A percentile compares a stretch with the other conserved stretches of the same genome.
Evolutionary conservation across 2,329 filamentous ascomycete genomes (phyloP).

Genomic region (Orbilia oligospora): DNA sequence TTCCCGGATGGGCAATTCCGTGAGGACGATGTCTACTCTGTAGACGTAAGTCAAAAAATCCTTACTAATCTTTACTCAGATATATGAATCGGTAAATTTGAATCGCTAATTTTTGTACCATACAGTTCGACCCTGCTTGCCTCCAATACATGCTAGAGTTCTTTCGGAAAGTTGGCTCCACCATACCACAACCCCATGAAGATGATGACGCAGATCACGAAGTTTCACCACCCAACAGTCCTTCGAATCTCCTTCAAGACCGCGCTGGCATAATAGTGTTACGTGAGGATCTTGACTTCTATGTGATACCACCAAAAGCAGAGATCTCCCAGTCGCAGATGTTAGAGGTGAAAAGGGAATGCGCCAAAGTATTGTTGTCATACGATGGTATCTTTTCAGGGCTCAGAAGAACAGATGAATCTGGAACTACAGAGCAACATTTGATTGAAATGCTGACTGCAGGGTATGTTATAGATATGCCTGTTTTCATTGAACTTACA

Average conservation of each 20-base stretch:
- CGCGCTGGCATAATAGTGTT: slow-evolving; percentile 97
- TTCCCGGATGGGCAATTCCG: slow-evolving; percentile 96
- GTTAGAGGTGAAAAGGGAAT: slow-evolving; percentile 95
- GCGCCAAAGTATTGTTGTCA: slow-evolving; percentile 84
- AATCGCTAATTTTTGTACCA: slow-evolving; percentile 62
- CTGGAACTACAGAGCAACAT: slow-evolving; percentile 96
- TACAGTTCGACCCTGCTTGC: slow-evolving; percentile 93
- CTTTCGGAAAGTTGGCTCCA: slow-evolving; percentile 94
- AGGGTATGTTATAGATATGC: slow-evolving; percentile 76
- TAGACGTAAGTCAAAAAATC: slow-evolving; percentile 81
- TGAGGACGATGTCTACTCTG: slow-evolving; percentile 93
- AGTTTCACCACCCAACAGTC: slow-evolving; percentile 66
- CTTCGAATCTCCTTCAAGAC: slow-evolving; percentile 80
- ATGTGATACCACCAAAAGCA: slow-evolving; percentile 87
- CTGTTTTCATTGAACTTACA: not conserved
- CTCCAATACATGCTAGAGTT: slow-evolving; percentile 99
- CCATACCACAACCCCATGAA: slow-evolving; percentile 78
- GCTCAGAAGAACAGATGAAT: slow-evolving; percentile 92
- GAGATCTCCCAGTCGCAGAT: slow-evolving; percentile 91
- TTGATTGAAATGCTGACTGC: slow-evolving; percentile 99
- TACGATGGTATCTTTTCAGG: slow-evolving; percentile 98
- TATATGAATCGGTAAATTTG: not conserved
- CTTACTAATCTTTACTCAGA: slow-evolving; percentile 28
- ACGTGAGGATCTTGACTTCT: slow-evolving; percentile 96
- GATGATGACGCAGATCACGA: slow-evolving; percentile 76